Evolutionary conservation across 1,139 yeast genomes (phyloP).

Genomic region (Suzukiozyma palmioleophila): DNA sequence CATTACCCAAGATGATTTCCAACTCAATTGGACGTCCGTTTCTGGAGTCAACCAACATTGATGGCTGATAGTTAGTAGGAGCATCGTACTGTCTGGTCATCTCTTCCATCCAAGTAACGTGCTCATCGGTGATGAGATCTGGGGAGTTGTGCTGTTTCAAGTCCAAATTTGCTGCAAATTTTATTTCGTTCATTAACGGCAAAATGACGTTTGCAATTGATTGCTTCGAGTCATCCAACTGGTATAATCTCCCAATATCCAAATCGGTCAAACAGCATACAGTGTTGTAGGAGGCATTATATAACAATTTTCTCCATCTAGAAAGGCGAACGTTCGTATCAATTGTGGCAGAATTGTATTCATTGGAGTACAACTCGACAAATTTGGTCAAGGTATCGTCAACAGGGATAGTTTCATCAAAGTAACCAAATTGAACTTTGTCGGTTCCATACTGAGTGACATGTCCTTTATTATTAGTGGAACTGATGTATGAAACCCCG

Average conservation of each 20-base stretch:
- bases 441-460: constrained; percentile 30
- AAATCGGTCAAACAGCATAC: constrained; percentile 27
- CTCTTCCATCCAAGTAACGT: constrained; percentile 14
- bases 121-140: constrained; percentile 13
- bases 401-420: constrained; percentile 7
- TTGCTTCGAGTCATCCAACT: constrained; percentile 12
- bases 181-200: constrained; percentile 24
- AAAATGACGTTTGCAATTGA: constrained; percentile 14
- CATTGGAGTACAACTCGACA: constrained; percentile 21
- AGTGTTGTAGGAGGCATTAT: constrained; percentile 33
- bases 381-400: constrained; percentile 13
- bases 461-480: constrained; percentile 17
- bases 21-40: constrained; percentile 28
- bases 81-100: constrained; percentile 17
- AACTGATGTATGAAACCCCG: constrained; percentile 26
- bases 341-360: constrained; percentile 10
- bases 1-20: constrained; percentile 27
- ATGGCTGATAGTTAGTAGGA: constrained; percentile 22
- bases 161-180: constrained; percentile 20
- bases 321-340: constrained; percentile 18
- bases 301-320: constrained; percentile 32
- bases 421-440: constrained; percentile 15
- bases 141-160: constrained; percentile 13
- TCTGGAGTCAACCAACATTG: constrained; percentile 33
- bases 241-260: constrained; percentile 24